Evolutionary conservation across 805 yeast genomes (phyloP), one percentile per base, ranked within the genome.

Genomic region (Ascoidea asiatica): DNA sequence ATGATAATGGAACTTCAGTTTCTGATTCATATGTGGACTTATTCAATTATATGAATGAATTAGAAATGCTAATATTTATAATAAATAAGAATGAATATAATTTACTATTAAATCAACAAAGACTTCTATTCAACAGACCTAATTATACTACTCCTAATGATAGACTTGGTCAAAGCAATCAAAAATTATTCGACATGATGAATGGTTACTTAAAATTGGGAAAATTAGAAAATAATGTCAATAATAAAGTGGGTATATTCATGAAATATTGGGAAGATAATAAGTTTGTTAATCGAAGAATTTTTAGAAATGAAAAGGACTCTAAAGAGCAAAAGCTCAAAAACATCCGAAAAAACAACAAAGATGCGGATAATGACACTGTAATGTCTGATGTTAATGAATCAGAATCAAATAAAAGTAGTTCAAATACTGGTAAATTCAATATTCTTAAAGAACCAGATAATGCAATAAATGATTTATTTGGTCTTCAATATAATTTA

Each of bases 191-290:
- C 6, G 51, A 48, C 21, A 36, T 44, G 5, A 23, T 48, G 20
- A 48, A 46, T 36, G 51, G 51, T 2, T 46, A 46, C 33, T n/a
- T 19, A 1, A 41, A 41, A 4, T 44, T 44, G 37, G 49, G 49
- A 19, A 44, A 48, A 35, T 19, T 22, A 11, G 38, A 21, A 5
- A 48, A 46, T 33, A 13, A 40, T 13, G 22, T 41, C 17, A 33
- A 41, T 21, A 22, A 39, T 19, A 33, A 48, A 15, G n/a, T 46
- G 6, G 51, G 51, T 2, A 21, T 48, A 13, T 48, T 44, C 22
- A 41, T 48, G 5, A 44, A 48, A 29, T 48, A 38, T 21, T 48
- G 51, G 51, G 46, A 46, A 36, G 44, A 46, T 41, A 44, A 43
- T 15, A 36, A 49, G 37, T 29, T 39, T 18, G 18, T 48, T 8